These are phyloP conservation scores for Hypericum androsaemum DNA, from an alignment of 345 rosid genomes.

Conservation along the genomic window DNA sequence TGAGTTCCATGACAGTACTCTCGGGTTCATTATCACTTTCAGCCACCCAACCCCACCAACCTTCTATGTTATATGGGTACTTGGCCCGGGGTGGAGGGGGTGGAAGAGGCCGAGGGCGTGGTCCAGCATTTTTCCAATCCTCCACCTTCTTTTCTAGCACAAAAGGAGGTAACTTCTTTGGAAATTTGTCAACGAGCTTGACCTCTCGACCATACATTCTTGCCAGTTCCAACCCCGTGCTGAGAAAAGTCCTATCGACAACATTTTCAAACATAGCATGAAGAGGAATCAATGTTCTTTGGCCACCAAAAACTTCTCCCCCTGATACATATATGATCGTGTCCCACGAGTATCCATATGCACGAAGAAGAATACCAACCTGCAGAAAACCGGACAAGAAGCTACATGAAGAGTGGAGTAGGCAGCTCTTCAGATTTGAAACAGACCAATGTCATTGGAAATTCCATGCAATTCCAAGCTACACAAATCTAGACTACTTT, in stretches of 20 bases:
- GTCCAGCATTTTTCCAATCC: slow-evolving; percentile 56
- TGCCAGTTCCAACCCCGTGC: slow-evolving; percentile 78
- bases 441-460: no score
- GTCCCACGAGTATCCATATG: slow-evolving; percentile 91
- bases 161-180: slow-evolving; percentile 36
- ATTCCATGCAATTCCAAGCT: no score
- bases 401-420: slow-evolving; percentile 1
- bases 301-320: slow-evolving; percentile 96
- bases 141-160: slow-evolving; percentile 48
- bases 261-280: slow-evolving; percentile 90
- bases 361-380: slow-evolving; percentile 95
- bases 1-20: slow-evolving; percentile 85
- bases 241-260: slow-evolving; percentile 81
- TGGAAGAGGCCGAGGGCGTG: slow-evolving; percentile 92
- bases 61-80: slow-evolving; percentile 76
- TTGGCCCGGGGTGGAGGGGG: slow-evolving; percentile 93
- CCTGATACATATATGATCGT: slow-evolving; percentile 79
- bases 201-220: slow-evolving; percentile 83
- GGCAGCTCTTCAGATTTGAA: not conserved
- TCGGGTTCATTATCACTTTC: slow-evolving; percentile 98
- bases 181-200: slow-evolving; percentile 34
- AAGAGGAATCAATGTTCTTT: slow-evolving; percentile 73
- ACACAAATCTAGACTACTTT: no score
- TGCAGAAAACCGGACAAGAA: slow-evolving; percentile 19
- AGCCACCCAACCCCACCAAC: slow-evolving; percentile 99